Base-by-base conservation (phyloP, 1,284 basidiomycete genomes). In the Sporisorium exsertum region DNA sequence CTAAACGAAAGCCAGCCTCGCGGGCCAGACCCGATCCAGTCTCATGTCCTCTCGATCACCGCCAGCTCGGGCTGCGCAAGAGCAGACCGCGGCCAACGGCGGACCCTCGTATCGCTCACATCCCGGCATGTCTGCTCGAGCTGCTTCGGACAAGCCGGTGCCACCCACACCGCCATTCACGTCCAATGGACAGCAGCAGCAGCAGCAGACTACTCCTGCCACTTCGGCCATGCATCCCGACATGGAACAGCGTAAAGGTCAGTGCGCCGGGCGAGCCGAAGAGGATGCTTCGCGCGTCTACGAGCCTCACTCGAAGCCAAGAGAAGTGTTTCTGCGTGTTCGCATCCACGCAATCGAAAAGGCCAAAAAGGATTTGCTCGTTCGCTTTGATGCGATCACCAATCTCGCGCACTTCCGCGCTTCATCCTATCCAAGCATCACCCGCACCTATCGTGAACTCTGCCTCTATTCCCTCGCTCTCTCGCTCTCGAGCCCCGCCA, bases 341-440 rank as follows among this genome's bases (percentile, higher is more conserved):
- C 64, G 77, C 46, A 68, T 81, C 27, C 64, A 67, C 9, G 43
- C 60, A 16, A 74, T 81, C 54, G 77, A 81, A 56, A 75, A 67
- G 43, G 72, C 68, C 37, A 75, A 73, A 47, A 78, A 68, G 55
- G 78, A 80, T 32, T 47, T 80, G 33, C 32, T 69, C n/a, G 76
- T 80, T 4, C 67, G 76, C 33, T 58, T 80, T 46, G 78, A 80
- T 53, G 77, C 70, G 37, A 52, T 67, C 35, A 80, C 81, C 49
- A 84, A 84, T 47, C 67, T 83, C n/a, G 71, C 82, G 3, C 77
- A 78, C 61, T 83, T 78, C 29, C 71, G 77, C 40, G 59, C 72
- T 1, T 58, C 76, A 7, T 50, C 73, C 7, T 83, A 83, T 54
- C 67, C 77, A 1, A 58, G 64, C 35, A 53, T 84, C 43, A 61